Evolutionary conservation across 805 yeast species (phyloP).

Genomic region (Yamadazyma scolyti): DNA sequence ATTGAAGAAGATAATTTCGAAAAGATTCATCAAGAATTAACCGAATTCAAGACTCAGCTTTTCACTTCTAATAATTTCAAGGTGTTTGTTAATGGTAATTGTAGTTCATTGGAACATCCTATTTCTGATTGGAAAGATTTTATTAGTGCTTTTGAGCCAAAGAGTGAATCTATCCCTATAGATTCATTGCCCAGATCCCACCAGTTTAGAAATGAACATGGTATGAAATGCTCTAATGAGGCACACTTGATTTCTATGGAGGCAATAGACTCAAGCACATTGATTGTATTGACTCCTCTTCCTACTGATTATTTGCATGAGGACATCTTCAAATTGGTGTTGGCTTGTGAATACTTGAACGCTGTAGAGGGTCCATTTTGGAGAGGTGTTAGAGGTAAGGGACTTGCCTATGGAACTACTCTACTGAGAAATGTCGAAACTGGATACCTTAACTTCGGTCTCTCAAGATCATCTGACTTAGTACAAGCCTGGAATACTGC

Average conservation of each 20-base stretch:
- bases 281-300: constrained; percentile 56
- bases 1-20: constrained; percentile 54
- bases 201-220: constrained; percentile 53
- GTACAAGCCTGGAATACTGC: constrained; percentile 62
- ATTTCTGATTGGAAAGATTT: constrained; percentile 56
- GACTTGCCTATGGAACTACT: constrained; percentile 86
- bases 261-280: constrained; percentile 77
- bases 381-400: constrained; percentile 93
- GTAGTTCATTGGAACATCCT: constrained; percentile 48
- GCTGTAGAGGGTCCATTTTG: constrained; percentile 96
- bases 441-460: constrained; percentile 61
- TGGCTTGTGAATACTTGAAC: constrained; percentile 73
- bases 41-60: constrained; percentile 46
- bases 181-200: constrained; percentile 44
- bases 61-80: constrained; percentile 60
- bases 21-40: constrained; percentile 47
- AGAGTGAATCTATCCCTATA: constrained; percentile 15
- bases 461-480: constrained; percentile 84
- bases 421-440: constrained; percentile 57
- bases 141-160: constrained; percentile 13
- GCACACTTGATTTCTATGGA: constrained; percentile 73
- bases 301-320: constrained; percentile 45
- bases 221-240: constrained; percentile 45
- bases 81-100: constrained; percentile 68
- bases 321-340: constrained; percentile 66